Evolutionary conservation across 805 yeast genomes (phyloP), one percentile per base, ranked within the genome.

Genomic region (Candida nitratophila): DNA sequence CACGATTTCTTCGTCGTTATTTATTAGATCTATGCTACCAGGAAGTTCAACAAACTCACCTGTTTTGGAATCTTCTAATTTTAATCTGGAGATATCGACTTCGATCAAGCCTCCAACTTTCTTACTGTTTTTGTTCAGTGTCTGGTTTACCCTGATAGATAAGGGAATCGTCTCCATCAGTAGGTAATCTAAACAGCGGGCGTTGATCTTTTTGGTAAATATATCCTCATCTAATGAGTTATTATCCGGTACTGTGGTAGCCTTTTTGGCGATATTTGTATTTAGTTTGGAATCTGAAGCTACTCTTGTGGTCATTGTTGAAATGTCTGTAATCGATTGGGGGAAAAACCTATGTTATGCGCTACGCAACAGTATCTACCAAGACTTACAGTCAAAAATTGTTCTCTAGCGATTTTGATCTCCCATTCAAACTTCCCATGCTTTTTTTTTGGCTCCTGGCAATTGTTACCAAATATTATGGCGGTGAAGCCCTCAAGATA

Each of bases 111-210:
- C 50, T 3, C 51, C 43, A 43, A 50, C 37, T 35, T 44, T 29
- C 32, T 47, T 40, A 41, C 44, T 53, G 17, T 59, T 54, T 30
- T 57, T 54, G 24, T 55, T 60, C 22, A 78, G 60, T 36, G 70
- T 66, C 40, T 74, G 69, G 14, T 84, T 75, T 5, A 87, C 81
- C 31, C 85, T 65, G 38, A 82, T 72, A 0, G 89, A 77, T 37
- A 81, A 60, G 3, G 96, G 95, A 1, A 88, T 80, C 32, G 86
- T 66, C 61, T 89, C 96, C 55, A 81, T 83, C 26, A 90, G 61
- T 17, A 89, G 73, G 51, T 79, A 73, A 40, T 83, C 84, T 44
- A 85, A 64, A 38, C 81, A 73, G 2, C 73, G 57, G 10, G 75
- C 59, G 53, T 74, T 81, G n/a, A 85, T 78, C 48, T 72, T 57